Conservation (phyloP, 2,329 filamentous ascomycete genomes). For the Acephala macrosclerotiorum region DNA sequence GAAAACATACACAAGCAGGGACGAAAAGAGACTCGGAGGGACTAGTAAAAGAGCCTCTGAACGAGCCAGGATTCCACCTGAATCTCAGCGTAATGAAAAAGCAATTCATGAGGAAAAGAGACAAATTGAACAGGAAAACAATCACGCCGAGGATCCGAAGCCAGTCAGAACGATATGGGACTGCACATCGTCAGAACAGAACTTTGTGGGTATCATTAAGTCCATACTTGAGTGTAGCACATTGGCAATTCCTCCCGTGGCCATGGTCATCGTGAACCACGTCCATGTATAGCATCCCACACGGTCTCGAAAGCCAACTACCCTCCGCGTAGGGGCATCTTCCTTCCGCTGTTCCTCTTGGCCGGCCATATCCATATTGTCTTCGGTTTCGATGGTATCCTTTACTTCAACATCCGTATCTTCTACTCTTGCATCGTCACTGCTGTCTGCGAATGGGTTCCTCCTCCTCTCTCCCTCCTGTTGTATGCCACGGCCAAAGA, state of each 20-base stretch:
- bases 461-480: conserved; percentile 21
- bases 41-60: conserved; percentile 75
- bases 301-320: conserved; percentile 55
- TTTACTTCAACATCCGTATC: not conserved
- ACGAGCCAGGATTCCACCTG: conserved; percentile 72
- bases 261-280: conserved; percentile 70
- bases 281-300: conserved; percentile 71
- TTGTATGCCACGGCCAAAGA: conserved; percentile 20
- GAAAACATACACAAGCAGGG: conserved; percentile 64
- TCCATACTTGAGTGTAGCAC: conserved; percentile 59
- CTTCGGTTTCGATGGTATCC: not conserved
- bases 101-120: conserved; percentile 69
- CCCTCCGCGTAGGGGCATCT: conserved; percentile 5
- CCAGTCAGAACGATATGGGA: conserved; percentile 62
- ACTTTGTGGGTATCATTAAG: not conserved
- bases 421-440: not conserved
- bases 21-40: conserved; percentile 82
- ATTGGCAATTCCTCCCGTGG: conserved; percentile 63
- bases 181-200: conserved; percentile 44
- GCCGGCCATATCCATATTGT: conserved; percentile 2
- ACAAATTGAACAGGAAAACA: conserved; percentile 69
- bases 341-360: conserved; percentile 5
- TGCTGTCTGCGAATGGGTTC: conserved; percentile 8
- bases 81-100: conserved; percentile 73
- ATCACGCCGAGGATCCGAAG: conserved; percentile 64